Conservation (phyloP, 2,329 filamentous ascomycete genomes). For the Xylaria sp. region DNA sequence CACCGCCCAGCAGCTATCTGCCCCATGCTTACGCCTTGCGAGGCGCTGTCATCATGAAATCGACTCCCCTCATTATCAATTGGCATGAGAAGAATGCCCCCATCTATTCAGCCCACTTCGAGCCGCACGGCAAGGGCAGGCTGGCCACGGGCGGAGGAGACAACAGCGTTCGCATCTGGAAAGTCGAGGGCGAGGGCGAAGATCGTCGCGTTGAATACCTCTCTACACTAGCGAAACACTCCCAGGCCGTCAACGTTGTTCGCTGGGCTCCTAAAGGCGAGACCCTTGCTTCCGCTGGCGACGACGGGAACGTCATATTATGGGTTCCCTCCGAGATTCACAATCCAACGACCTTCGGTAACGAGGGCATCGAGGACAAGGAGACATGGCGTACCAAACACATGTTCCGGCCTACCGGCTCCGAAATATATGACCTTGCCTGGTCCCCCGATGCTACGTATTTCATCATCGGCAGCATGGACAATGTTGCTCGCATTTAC, state of each 20-base stretch:
- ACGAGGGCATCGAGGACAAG: slow-evolving; percentile 89
- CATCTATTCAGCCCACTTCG: slow-evolving; percentile 97
- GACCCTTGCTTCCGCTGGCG: slow-evolving; percentile 91
- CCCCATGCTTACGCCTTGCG: slow-evolving; percentile 41
- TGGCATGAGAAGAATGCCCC: slow-evolving; percentile 98
- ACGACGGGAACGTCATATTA: slow-evolving; percentile 95
- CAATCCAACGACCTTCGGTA: slow-evolving; percentile 75
- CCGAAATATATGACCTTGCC: slow-evolving; percentile 97
- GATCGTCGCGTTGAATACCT: slow-evolving; percentile 92
- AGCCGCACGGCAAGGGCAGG: slow-evolving; percentile 89
- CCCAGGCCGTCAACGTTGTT: slow-evolving; percentile 97
- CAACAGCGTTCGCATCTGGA: slow-evolving; percentile 96
- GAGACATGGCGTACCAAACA: slow-evolving; percentile 97
- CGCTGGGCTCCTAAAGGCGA: slow-evolving; percentile 95
- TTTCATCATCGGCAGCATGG: slow-evolving; percentile 99
- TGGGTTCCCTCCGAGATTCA: slow-evolving; percentile 91
- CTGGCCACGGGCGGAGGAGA: slow-evolving; percentile 95
- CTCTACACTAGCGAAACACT: slow-evolving; percentile 91
- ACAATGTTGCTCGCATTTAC: slow-evolving; percentile 97
- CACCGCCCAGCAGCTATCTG: slow-evolving; percentile 16
- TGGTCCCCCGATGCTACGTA: slow-evolving; percentile 98
- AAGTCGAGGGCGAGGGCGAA: slow-evolving; percentile 83
- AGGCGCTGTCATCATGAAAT: slow-evolving; percentile 78
- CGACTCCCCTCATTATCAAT: slow-evolving; percentile 93
- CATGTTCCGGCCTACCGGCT: slow-evolving; percentile 94